phyloP scores from a whole-genome alignment of 192 early-diverging fungal species.

The Coemansia sp. region DNA sequence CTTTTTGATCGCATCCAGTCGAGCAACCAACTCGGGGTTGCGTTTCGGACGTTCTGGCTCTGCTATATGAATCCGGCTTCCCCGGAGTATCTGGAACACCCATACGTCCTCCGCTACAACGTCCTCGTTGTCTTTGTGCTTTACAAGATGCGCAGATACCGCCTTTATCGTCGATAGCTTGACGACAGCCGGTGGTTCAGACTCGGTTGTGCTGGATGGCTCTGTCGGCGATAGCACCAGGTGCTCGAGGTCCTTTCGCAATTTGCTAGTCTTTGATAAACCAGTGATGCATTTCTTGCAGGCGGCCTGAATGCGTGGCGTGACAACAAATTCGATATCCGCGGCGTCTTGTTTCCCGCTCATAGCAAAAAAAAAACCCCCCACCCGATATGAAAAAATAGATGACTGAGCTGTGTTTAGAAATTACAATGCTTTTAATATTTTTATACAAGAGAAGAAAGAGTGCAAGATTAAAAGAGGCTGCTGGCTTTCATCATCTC shows the following conservation, averaged over 20 bases:
- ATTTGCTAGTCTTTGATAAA: slow-evolving; percentile 4
- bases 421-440: too few species aligned
- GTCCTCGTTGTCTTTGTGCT: background rate
- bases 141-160: slow-evolving; percentile 15
- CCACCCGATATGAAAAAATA: too few species aligned
- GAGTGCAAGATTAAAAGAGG: too few species aligned
- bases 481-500: too few species aligned
- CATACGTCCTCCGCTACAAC: slow-evolving; percentile 3
- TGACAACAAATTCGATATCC: slow-evolving; percentile 11
- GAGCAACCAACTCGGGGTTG: slow-evolving; percentile 41
- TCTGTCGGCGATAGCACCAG: background rate
- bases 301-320: slow-evolving; percentile 21
- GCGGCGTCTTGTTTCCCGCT: background rate
- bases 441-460: too few species aligned
- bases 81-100: slow-evolving; percentile 35
- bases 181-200: too few species aligned
- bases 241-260: slow-evolving; percentile 6
- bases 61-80: slow-evolving; percentile 33
- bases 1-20: slow-evolving; percentile 38
- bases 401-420: too few species aligned
- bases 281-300: slow-evolving; percentile 11
- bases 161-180: slow-evolving; percentile 17
- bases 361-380: too few species aligned
- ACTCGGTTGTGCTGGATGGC: too few species aligned
- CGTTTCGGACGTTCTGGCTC: slow-evolving; percentile 17